Evolutionary conservation across 257 asterid species (phyloP).

Genomic region (Cruciata laevipes): DNA sequence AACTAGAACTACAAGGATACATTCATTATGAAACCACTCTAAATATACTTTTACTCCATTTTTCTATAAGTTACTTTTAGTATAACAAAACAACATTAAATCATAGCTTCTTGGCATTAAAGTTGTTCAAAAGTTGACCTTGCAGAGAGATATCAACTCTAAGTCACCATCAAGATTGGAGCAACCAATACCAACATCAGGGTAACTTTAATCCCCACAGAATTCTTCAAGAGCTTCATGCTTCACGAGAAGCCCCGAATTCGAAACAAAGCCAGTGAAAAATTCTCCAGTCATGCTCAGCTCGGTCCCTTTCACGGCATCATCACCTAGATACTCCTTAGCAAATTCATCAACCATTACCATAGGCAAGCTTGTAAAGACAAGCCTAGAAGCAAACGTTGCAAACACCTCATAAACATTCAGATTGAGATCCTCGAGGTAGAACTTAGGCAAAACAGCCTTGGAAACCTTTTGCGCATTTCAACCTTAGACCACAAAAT

Average conservation of each 20-base stretch:
- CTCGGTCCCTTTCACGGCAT: constrained; percentile 61
- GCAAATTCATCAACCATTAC: constrained; percentile 79
- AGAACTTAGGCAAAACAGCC: constrained; percentile 80
- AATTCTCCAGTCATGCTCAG: constrained; percentile 41
- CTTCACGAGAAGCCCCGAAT: constrained; percentile 53
- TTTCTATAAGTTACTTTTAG: neutral
- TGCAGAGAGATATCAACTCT: constrained; percentile 56
- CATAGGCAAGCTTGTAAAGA: constrained; percentile 57
- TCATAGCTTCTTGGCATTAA: no score
- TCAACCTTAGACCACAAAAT: constrained; percentile 58
- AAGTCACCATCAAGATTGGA: constrained; percentile 40
- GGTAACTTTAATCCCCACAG: constrained; percentile 39
- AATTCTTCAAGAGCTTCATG: constrained; percentile 55
- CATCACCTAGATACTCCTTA: constrained; percentile 56
- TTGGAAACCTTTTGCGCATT: constrained; percentile 56
- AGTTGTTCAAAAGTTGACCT: no score
- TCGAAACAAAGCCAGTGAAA: constrained; percentile 50
- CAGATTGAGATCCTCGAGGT: constrained; percentile 53
- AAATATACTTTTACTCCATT: no score
- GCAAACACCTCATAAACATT: constrained; percentile 44
- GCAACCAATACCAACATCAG: constrained; percentile 71
- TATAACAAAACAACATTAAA: no score
- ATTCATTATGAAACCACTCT: neutral
- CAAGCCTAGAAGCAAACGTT: constrained; percentile 37
- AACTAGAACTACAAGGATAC: neutral